These are phyloP conservation scores for Gyrodon lividus DNA, from an alignment of 768 basidiomycete species.

Conservation along the genomic window DNA sequence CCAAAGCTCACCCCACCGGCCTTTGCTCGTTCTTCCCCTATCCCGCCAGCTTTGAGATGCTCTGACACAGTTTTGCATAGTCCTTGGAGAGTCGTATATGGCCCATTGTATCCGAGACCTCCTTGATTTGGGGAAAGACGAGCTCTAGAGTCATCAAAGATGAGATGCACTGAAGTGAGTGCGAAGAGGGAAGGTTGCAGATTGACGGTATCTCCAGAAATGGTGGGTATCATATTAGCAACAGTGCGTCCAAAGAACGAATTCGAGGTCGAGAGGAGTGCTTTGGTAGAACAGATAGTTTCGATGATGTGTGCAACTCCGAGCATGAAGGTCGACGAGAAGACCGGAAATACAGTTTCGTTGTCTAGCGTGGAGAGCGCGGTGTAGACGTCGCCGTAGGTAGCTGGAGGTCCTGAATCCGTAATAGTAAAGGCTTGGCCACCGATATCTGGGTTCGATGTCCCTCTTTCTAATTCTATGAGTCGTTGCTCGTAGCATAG, in stretches of 20 bases:
- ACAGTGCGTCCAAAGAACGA: slow-evolving; percentile 32
- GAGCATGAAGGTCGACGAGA: slow-evolving; percentile 67
- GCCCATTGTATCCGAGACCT: slow-evolving; percentile 61
- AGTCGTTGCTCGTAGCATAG: slow-evolving; percentile 72
- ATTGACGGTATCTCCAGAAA: slow-evolving; percentile 51
- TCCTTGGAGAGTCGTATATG: slow-evolving; percentile 58
- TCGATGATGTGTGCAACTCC: slow-evolving; percentile 61
- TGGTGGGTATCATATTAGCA: slow-evolving; percentile 39
- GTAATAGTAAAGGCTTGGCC: slow-evolving; percentile 68
- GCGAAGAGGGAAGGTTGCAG: slow-evolving; percentile 61
- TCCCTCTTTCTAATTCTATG: slow-evolving; percentile 47
- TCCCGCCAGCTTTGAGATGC: slow-evolving; percentile 38
- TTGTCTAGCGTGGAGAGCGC: slow-evolving; percentile 56
- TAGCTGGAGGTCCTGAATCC: slow-evolving; percentile 62
- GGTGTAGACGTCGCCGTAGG: slow-evolving; percentile 62
- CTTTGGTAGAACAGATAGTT: slow-evolving; percentile 48
- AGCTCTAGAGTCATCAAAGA: slow-evolving; percentile 68
- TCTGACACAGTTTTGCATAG: slow-evolving; percentile 56
- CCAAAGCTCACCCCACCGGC: slow-evolving; percentile 48
- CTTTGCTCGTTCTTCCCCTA: slow-evolving; percentile 39
- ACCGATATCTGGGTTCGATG: slow-evolving; percentile 60
- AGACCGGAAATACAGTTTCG: slow-evolving; percentile 49
- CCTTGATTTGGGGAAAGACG: slow-evolving; percentile 52
- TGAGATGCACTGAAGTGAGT: slow-evolving; percentile 51
- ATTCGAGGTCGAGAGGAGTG: slow-evolving; percentile 35